Evolutionary conservation across 768 basidiomycete genomes (phyloP), one percentile per base, ranked within the genome.

Genomic region (Leccinum broughii): DNA sequence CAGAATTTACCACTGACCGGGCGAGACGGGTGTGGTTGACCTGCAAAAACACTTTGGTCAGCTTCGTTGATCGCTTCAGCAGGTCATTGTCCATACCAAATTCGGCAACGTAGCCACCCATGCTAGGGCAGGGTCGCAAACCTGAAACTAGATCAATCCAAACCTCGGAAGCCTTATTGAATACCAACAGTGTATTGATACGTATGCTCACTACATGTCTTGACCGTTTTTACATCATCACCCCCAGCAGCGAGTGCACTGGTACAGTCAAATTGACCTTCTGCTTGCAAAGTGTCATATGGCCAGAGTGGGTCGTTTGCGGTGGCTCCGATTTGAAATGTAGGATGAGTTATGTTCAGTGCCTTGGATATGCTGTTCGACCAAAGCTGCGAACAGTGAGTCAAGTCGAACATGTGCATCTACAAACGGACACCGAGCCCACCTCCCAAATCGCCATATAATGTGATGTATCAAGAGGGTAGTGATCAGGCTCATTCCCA

Each of bases 401-500:
- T 7, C 3, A 9, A 30, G 15, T 57, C 28, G 4, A 24, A 55
- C 17, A 28, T 4, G 3, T 30, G 20, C 39, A 35, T 22, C 10
- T 28, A 17, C n/a, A 24, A 55, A n/a, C 8, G 30, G 34, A n/a
- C n/a, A 3, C 26, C 6, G 62, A 48, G 20, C 73, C 54, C 64
- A 81, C 83, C 66, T 72, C 75, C 82, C 82, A 83, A 14, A 75
- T 74, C 14, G 65, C 64, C 3, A 77, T 75, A 61, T 84, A 84
- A 22, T 71, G 78, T 61, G 77, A 68, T 28, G 82, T 77, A 10
- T 62, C 35, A 41, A 74, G 73, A 60, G 28, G 14, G 48, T 83
- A 84, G 39, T 83, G 81, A 65, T 84, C 82, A 2, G 82, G 82
- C 68, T 84, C 83, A 54, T 84, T 84, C 22, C 83, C 83, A 60